Evolutionary conservation across 2,329 filamentous ascomycete species (phyloP).

Genomic region (Ascochyta viciae-villosae): DNA sequence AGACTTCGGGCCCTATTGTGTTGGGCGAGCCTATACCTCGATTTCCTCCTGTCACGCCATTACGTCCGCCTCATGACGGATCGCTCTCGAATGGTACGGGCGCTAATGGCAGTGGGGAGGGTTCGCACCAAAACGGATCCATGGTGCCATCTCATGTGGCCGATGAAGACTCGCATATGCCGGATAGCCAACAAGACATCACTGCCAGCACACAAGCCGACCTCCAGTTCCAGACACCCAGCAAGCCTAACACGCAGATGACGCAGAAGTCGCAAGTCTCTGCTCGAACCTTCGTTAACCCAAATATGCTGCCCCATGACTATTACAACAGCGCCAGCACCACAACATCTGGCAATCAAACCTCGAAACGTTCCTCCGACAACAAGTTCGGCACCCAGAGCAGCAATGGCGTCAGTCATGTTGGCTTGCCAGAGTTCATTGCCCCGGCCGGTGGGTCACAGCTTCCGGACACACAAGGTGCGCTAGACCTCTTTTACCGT

Average conservation of each 20-base stretch:
- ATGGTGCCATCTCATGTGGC: constrained; percentile 46
- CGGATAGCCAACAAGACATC: constrained; percentile 52
- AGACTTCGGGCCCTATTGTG: constrained; percentile 55
- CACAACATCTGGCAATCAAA: constrained; percentile 81
- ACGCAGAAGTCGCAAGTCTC: constrained; percentile 70
- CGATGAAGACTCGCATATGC: constrained; percentile 55
- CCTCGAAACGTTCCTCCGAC: constrained; percentile 73
- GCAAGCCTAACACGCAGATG: constrained; percentile 38
- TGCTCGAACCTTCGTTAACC: constrained; percentile 65
- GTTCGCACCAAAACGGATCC: constrained; percentile 52
- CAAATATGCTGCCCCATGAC: constrained; percentile 65
- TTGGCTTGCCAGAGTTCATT: constrained; percentile 65
- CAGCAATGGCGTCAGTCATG: constrained; percentile 66
- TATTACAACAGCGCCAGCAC: constrained; percentile 88
- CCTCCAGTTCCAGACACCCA: constrained; percentile 43
- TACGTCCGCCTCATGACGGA: constrained; percentile 53
- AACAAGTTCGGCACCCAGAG: constrained; percentile 77
- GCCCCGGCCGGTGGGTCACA: constrained; percentile 62
- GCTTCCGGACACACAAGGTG: constrained; percentile 69
- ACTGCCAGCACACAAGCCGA: constrained; percentile 42
- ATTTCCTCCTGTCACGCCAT: constrained; percentile 54
- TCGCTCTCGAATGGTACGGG: constrained; percentile 66
- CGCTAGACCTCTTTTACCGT: constrained; percentile 38
- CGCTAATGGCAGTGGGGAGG: constrained; percentile 41
- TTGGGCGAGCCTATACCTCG: constrained; percentile 69